Evolutionary conservation across 2,329 filamentous ascomycete species (phyloP).

Genomic region (Talaromyces sp.): DNA sequence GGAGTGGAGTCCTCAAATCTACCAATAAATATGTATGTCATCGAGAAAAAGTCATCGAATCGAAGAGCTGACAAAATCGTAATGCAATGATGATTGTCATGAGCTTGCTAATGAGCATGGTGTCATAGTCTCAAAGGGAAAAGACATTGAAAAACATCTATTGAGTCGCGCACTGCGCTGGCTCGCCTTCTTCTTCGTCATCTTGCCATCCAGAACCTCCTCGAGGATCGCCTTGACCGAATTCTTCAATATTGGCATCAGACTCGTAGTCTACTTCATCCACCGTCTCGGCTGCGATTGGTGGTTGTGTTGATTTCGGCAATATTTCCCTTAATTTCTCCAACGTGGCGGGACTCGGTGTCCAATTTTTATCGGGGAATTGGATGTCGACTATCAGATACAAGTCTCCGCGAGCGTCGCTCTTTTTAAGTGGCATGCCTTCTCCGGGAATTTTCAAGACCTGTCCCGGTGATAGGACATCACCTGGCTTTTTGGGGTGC

Average conservation of each 20-base stretch:
- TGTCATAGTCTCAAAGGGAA: conserved; percentile 6
- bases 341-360: conserved; percentile 64
- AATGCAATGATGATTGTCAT: background rate
- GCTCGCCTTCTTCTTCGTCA: conserved; percentile 44
- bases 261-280: conserved; percentile 85
- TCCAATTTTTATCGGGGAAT: conserved; percentile 85
- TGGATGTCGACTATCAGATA: conserved; percentile 81
- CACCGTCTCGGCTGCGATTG: conserved; percentile 65
- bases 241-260: conserved; percentile 75
- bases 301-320: conserved; percentile 52
- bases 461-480: conserved; percentile 76
- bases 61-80: background rate
- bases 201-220: conserved; percentile 46
- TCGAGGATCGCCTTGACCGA: conserved; percentile 41
- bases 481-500: conserved; percentile 69
- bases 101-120: background rate
- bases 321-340: conserved; percentile 69
- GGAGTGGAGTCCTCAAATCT: background rate
- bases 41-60: background rate
- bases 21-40: background rate
- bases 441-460: conserved; percentile 81
- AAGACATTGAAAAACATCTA: conserved; percentile 25
- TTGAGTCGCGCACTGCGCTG: conserved; percentile 47
- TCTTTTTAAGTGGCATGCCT: conserved; percentile 89
- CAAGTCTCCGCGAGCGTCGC: conserved; percentile 76